Evolutionary conservation across 169 alveolate species (phyloP).

Genomic region (Plasmodium vivax): DNA sequence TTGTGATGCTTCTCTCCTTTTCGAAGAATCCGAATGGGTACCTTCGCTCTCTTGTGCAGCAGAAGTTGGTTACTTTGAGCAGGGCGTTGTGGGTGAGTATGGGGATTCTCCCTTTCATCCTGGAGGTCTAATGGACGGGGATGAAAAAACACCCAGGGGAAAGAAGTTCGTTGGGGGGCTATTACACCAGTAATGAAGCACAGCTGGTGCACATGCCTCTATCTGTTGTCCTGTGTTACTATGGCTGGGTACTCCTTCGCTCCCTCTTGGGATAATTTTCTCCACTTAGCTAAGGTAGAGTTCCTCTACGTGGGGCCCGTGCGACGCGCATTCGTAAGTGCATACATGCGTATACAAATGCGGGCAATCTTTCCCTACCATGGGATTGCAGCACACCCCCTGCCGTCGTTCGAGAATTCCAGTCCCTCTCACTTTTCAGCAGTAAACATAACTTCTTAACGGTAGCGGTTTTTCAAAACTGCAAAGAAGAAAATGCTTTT

Average conservation of each 20-base stretch:
- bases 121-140: background rate
- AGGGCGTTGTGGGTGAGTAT: slow-evolving; percentile 3
- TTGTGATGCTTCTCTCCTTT: background rate
- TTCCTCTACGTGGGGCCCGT: background rate
- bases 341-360: background rate
- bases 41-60: background rate
- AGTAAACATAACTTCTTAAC: background rate
- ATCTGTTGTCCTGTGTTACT: background rate
- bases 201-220: background rate
- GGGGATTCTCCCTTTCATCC: slow-evolving; percentile 12
- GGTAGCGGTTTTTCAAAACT: background rate
- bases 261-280: background rate
- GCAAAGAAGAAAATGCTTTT: background rate
- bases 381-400: background rate
- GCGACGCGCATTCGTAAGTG: background rate
- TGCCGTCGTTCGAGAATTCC: background rate
- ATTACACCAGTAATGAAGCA: background rate
- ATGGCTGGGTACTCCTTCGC: background rate
- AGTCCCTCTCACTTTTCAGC: background rate
- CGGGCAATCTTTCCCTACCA: background rate
- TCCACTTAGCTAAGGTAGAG: background rate
- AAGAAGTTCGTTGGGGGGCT: background rate
- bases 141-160: background rate
- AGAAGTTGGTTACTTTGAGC: background rate
- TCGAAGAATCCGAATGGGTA: background rate